Evolutionary conservation across 192 early-diverging fungal genomes (phyloP).

Genomic region (Diversispora epigaea): DNA sequence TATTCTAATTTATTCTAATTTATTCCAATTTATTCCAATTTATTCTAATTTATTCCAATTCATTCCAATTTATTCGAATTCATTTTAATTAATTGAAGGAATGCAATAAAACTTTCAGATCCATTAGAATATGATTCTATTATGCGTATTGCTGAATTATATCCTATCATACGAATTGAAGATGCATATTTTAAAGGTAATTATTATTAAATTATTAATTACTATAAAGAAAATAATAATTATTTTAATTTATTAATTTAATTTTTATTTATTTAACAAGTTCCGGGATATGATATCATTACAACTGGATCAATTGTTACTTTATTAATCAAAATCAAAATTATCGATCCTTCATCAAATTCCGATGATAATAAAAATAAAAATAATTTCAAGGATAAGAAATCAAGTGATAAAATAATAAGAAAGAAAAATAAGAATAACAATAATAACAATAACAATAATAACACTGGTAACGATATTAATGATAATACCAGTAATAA

Average conservation of each 20-base stretch:
- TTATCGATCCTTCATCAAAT: conserved; percentile 38
- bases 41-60: background rate
- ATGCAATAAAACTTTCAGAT: conserved; percentile 34
- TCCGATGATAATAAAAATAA: conserved; percentile 33
- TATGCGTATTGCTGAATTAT: conserved; percentile 69
- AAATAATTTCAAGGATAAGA: too few relatives aligned
- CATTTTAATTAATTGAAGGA: conserved; percentile 50
- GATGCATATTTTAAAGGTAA: conserved; percentile 82
- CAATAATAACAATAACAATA: too few relatives aligned
- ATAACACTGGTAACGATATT: too few relatives aligned
- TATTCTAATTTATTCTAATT: too few relatives aligned
- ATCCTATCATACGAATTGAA: conserved; percentile 66
- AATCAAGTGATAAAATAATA: too few relatives aligned
- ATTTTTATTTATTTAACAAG: conserved; percentile 34
- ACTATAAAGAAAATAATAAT: background rate
- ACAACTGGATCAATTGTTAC: conserved; percentile 79
- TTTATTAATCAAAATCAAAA: conserved; percentile 55
- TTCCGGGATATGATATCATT: conserved; percentile 73
- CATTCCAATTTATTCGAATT: too few relatives aligned
- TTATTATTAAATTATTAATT: background rate
- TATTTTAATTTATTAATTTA: background rate
- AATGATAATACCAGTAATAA: background rate
- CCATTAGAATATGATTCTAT: conserved; percentile 69
- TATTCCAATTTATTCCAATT: background rate
- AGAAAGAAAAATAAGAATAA: too few relatives aligned